Evolutionary conservation across 257 asterid genomes (phyloP), one percentile per base, ranked within the genome.

Genomic region (Solanum pennellii): DNA sequence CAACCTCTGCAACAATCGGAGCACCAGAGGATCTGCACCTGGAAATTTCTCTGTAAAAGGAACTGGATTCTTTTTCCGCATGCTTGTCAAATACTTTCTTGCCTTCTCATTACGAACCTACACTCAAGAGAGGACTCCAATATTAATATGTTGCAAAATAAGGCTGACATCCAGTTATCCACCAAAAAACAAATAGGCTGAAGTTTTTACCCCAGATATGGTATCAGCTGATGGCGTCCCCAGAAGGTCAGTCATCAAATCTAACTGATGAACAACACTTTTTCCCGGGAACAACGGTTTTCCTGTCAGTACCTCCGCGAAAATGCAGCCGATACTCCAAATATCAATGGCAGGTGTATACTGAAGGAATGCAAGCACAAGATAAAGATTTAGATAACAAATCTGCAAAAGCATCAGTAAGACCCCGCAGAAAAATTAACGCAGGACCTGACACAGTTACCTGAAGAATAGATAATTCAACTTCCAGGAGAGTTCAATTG

Each of bases 31-130:
- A 92, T 96, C 98, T 73, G 90, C 91, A 85, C 91, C 92, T 12
- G 92, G 91, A 87, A 96, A 95, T 90, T 94, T 96, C 89, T 93
- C 94, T 25, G 93, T 60, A 84, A 96, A 95, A 86, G 93, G 79
- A 87, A 94, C 91, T 20, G 94, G 87, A 27, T 90, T 89, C 89
- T 95, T 96, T 89, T 92, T 96, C 89, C 94, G 93, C 98, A 96
- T 94, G 79, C 90, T 93, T 79, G 86, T 92, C 86, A 96, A 93
- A 91, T 95, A 96, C 88, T 94, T 96, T 83, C 98, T 92, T n/a
- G 99, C 98, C 93, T 96, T 96, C 92, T 95, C 99, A 71, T 95
- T 95, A 71, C 98, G 95, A 60, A 96, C 98, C 99, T 96, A 92
- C 90, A 90, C 86, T 88, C 89, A 87, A 84, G 68, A 80, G 68